A percentile compares a stretch with the other conserved stretches of the same genome.
Conservation (phyloP, 257 asterid species). For the Solanum lycopersicoides region DNA sequence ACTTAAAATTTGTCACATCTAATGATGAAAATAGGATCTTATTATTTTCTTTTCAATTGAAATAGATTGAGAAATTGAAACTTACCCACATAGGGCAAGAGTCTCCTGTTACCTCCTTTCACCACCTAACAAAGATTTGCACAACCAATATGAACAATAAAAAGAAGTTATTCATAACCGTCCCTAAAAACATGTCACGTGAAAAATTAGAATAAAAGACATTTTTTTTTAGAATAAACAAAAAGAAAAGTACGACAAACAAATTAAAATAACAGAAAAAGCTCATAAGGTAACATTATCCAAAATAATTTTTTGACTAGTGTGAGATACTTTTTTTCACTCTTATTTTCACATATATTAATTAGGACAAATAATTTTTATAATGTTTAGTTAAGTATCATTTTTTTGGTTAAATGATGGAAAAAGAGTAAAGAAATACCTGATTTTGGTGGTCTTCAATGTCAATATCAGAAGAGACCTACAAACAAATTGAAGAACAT, state of each 20-base stretch:
- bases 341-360: background rate
- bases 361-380: background rate
- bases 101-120: slow-evolving; percentile 49
- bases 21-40: background rate
- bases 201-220: too few species aligned
- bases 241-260: background rate
- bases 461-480: slow-evolving; percentile 52
- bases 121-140: slow-evolving; percentile 27
- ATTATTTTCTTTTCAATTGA: background rate
- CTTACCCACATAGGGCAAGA: slow-evolving; percentile 38
- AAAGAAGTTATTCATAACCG: background rate
- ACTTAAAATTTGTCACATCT: background rate
- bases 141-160: background rate
- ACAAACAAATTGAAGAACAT: background rate
- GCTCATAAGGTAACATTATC: background rate
- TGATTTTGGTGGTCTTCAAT: slow-evolving; percentile 15
- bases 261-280: background rate
- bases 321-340: background rate
- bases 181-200: background rate
- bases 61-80: background rate
- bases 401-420: background rate
- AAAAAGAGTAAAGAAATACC: slow-evolving; percentile 8
- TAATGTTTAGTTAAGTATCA: too few species aligned
- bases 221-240: too few species aligned
- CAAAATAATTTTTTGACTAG: background rate